Percentiles rank a stretch among this genome's conserved stretches.
Conservation (phyloP, 768 basidiomycete genomes). For the Pleurotus platypus region DNA sequence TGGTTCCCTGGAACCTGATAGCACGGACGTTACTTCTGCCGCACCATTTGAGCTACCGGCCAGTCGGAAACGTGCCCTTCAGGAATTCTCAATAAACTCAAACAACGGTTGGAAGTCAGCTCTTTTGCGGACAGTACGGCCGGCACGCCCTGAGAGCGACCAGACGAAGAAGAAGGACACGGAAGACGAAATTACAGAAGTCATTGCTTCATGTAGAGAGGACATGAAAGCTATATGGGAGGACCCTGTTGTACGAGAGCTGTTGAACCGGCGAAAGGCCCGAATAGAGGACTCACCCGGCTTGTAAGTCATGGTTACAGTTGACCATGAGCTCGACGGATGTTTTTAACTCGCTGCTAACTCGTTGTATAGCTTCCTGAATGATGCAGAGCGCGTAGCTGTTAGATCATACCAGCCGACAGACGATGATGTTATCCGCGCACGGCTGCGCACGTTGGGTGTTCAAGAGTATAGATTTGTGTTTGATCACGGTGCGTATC, state of each 20-base stretch:
- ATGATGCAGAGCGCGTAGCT: slow-evolving; percentile 66
- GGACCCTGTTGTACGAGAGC: slow-evolving; percentile 59
- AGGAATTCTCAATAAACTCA: slow-evolving; percentile 60
- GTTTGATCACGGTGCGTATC: slow-evolving; percentile 56
- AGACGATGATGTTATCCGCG: slow-evolving; percentile 76
- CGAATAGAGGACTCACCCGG: slow-evolving; percentile 69
- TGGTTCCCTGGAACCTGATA: slow-evolving; percentile 48
- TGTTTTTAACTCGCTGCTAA: neutral
- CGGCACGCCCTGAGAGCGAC: slow-evolving; percentile 16
- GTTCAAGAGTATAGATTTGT: slow-evolving; percentile 72
- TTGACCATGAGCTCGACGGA: neutral
- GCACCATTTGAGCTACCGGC: slow-evolving; percentile 33
- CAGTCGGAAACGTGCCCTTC: slow-evolving; percentile 22
- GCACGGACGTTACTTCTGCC: slow-evolving; percentile 32
- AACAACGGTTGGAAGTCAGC: slow-evolving; percentile 66
- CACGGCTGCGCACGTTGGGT: slow-evolving; percentile 73
- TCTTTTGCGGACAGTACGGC: slow-evolving; percentile 43
- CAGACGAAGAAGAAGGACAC: slow-evolving; percentile 30
- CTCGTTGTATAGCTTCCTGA: slow-evolving; percentile 52
- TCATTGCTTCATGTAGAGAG: slow-evolving; percentile 57
- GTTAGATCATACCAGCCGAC: slow-evolving; percentile 60
- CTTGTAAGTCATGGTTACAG: slow-evolving; percentile 51
- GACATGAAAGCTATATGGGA: slow-evolving; percentile 71
- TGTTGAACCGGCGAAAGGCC: slow-evolving; percentile 48
- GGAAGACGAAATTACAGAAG: slow-evolving; percentile 54